These are phyloP conservation scores for Oryza meyeriana DNA, from an alignment of 176 grass and related monocot species.

Conservation along the genomic window DNA sequence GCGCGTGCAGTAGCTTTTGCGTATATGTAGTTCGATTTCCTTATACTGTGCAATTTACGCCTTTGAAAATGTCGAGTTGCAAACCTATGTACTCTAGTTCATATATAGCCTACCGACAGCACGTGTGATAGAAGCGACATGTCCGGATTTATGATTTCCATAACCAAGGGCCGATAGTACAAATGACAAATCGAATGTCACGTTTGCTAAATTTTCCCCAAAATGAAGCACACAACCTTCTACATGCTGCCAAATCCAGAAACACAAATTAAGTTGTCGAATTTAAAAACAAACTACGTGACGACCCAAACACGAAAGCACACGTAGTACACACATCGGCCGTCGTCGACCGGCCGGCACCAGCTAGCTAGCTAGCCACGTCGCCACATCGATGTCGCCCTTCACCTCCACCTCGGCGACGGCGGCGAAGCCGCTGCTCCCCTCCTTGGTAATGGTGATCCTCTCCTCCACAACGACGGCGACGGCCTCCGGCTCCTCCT, in stretches of 20 bases:
- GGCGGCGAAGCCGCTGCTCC: neutral
- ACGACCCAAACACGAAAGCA: neutral
- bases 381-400: constrained; percentile 8
- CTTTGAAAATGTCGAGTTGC: no score
- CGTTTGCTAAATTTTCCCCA: neutral
- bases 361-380: neutral
- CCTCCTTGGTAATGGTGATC: neutral
- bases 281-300: neutral
- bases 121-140: no score
- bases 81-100: no score
- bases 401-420: neutral
- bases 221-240: neutral
- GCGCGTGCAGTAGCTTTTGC: no score
- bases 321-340: no score
- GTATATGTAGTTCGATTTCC: no score
- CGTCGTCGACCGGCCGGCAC: neutral
- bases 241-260: neutral
- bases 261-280: neutral
- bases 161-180: neutral
- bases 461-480: neutral
- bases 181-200: neutral
- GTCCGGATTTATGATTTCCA: neutral
- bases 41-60: no score
- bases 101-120: no score
- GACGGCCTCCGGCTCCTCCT: neutral